Evolutionary conservation across 2,329 filamentous ascomycete genomes (phyloP).

Genomic region (Blastomyces parvus): DNA sequence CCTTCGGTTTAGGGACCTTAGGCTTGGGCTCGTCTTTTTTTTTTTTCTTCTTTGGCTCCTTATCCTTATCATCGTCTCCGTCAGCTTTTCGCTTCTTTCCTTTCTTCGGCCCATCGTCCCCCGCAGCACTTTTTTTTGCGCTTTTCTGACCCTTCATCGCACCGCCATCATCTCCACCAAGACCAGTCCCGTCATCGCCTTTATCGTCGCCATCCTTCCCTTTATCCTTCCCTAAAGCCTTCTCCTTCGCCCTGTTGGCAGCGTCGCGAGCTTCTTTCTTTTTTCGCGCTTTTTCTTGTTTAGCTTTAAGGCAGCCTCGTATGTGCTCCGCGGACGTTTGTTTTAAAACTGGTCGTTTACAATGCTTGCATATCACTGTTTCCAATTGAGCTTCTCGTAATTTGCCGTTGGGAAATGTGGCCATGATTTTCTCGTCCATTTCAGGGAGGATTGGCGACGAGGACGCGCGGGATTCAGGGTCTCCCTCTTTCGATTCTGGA

Average conservation of each 20-base stretch:
- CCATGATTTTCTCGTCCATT: constrained; percentile 65
- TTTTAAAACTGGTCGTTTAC: constrained; percentile 77
- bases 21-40: constrained; percentile 87
- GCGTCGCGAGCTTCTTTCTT: constrained; percentile 68
- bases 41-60: constrained; percentile 80
- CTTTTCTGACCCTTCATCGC: constrained; percentile 53
- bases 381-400: constrained; percentile 73
- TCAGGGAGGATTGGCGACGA: constrained; percentile 40
- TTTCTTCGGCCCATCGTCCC: constrained; percentile 50
- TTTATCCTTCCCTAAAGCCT: constrained; percentile 38
- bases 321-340: constrained; percentile 70
- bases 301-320: constrained; percentile 70
- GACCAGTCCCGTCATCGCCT: constrained; percentile 27
- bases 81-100: constrained; percentile 74
- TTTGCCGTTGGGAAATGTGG: constrained; percentile 71
- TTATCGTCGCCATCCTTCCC: constrained; percentile 37
- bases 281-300: constrained; percentile 68
- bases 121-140: constrained; percentile 52
- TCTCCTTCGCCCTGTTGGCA: constrained; percentile 51
- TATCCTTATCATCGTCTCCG: constrained; percentile 57
- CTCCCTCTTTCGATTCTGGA: constrained; percentile 17
- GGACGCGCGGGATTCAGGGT: constrained; percentile 25
- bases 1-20: constrained; percentile 76
- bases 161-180: constrained; percentile 18
- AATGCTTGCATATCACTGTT: constrained; percentile 81